Conservation (phyloP, 306 rosid species). For the Vicia sativa region DNA sequence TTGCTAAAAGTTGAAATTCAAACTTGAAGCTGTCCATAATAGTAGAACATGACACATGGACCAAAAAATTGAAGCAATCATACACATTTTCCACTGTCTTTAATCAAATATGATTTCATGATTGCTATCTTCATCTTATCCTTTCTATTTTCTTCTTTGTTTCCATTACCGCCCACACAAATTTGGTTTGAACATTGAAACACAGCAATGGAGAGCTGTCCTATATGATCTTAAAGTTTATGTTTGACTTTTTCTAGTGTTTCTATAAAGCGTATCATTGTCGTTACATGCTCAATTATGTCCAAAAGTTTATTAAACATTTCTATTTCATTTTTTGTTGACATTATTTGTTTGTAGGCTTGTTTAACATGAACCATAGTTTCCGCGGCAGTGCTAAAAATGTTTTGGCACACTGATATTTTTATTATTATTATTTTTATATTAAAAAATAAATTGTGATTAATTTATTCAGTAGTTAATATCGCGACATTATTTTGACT, state of each 20-base stretch:
- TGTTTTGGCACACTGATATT: no score
- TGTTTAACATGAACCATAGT: no score
- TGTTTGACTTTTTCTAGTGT: constrained; percentile 10
- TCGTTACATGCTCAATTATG: constrained; percentile 35
- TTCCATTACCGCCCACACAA: constrained; percentile 32
- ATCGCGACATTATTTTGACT: no score
- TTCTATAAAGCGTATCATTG: constrained; percentile 38
- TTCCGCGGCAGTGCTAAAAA: no score
- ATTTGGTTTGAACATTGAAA: constrained; percentile 8
- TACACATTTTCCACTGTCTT: background rate
- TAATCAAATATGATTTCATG: constrained; percentile 1
- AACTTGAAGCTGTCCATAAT: background rate
- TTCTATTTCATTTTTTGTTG: no score
- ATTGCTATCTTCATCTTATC: background rate
- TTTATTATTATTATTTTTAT: no score
- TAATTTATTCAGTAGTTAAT: no score
- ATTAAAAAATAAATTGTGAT: no score
- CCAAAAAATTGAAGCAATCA: constrained; percentile 2
- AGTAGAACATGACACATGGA: constrained; percentile 6
- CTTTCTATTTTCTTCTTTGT: background rate
- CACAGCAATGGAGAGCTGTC: background rate
- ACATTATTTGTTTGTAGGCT: no score
- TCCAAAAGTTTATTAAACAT: background rate
- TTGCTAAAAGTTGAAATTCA: constrained; percentile 1
- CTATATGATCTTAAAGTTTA: background rate